These are phyloP conservation scores for Grosmannia huntii DNA, from an alignment of 2,329 filamentous ascomycete genomes.

Conservation along the genomic window DNA sequence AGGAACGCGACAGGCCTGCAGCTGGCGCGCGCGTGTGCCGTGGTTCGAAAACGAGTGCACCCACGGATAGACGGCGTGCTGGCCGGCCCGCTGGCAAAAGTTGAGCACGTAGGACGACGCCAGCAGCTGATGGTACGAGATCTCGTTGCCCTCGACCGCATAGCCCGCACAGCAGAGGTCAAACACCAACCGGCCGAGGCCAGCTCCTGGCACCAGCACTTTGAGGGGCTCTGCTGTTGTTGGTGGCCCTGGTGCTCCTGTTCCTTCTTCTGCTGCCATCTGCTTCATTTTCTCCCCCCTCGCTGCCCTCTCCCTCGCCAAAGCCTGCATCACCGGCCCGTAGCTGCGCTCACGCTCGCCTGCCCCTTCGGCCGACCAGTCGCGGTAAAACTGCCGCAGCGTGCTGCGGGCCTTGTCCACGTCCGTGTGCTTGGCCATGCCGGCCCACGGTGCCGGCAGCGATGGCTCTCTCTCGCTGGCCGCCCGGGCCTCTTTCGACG, in stretches of 20 bases:
- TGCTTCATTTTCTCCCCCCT: constrained; percentile 13
- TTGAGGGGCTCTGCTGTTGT: constrained; percentile 25
- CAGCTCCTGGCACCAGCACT: constrained; percentile 81
- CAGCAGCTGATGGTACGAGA: constrained; percentile 92
- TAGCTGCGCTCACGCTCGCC: constrained; percentile 68
- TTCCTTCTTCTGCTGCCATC: background rate
- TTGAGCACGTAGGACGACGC: constrained; percentile 70
- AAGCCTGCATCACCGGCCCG: constrained; percentile 53
- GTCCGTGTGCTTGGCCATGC: constrained; percentile 56
- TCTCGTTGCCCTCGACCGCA: constrained; percentile 78
- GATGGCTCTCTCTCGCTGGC: constrained; percentile 23
- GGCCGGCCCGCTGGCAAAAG: constrained; percentile 41
- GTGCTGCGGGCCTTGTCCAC: constrained; percentile 88
- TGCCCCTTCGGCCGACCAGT: constrained; percentile 75
- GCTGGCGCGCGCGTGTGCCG: constrained; percentile 56
- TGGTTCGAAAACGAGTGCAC: constrained; percentile 84
- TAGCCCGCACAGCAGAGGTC: constrained; percentile 68
- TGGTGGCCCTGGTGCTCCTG: background rate
- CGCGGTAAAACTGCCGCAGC: constrained; percentile 83
- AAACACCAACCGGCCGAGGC: constrained; percentile 77
- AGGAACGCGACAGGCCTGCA: constrained; percentile 61
- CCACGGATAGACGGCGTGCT: constrained; percentile 75
- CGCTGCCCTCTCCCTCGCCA: constrained; percentile 35
- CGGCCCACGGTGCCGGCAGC: constrained; percentile 53
- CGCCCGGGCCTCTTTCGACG: no score